Evolutionary conservation across 345 rosid species (phyloP), one percentile per base, ranked within the genome.

Genomic region (Punica granatum): DNA sequence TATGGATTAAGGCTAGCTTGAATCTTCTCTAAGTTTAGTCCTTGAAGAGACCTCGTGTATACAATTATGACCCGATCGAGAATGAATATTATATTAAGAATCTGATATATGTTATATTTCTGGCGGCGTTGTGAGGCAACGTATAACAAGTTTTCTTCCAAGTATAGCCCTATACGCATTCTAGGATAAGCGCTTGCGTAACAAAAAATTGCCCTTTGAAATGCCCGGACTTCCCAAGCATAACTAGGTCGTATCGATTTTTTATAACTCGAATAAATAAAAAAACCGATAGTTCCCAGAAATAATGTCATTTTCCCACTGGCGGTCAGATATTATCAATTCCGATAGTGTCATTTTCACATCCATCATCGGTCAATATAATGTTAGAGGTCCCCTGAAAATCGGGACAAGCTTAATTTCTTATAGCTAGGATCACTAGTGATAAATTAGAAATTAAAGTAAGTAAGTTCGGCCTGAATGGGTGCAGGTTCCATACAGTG

Each of bases 401-500:
- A 43, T 4, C 48, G 18, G 48, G 19, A 15, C 19, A 12, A 1
- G 19, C 4, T 43, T 6, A 2, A 7, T 18, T 18, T n/a, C 53
- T 23, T 46, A 18, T 23, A 7, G 2, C 8, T 46, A 18, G 53
- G 42, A 37, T 37, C 12, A 37, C 42, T 37, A 4, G n/a, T n/a
- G n/a, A n/a, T n/a, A n/a, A n/a, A n/a, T n/a, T n/a, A n/a, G n/a
- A n/a, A n/a, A n/a, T n/a, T n/a, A n/a, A n/a, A n/a, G n/a, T n/a
- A n/a, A n/a, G n/a, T n/a, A n/a, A n/a, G n/a, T n/a, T n/a, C n/a
- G n/a, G n/a, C n/a, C n/a, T 9, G 21, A 13, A 18, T 0, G 26
- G 26, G 51, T 36, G 34, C 68, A 88, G 97, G 73, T 94, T 91
- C 70, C 71, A 75, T 14, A 76, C 88, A 21, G 80, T 88, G 63